Evolutionary conservation across 1,284 basidiomycete genomes (phyloP).

Genomic region (Leccinum colubrinum): DNA sequence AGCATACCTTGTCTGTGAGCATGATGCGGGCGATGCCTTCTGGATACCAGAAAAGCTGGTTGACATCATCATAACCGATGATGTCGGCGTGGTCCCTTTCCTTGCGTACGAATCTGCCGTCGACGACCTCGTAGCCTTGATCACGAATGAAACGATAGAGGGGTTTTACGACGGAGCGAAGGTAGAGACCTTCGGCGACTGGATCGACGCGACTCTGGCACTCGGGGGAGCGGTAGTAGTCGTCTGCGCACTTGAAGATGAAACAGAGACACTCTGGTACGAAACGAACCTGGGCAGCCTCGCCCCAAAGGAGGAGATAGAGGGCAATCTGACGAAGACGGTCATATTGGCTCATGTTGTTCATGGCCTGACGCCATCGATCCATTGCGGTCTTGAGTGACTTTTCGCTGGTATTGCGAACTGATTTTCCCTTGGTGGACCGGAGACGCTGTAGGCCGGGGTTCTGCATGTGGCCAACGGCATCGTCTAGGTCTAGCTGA

Average conservation of each 20-base stretch:
- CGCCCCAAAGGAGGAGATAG: constrained; percentile 96
- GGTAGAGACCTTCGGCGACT: constrained; percentile 93
- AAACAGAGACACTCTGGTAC: constrained; percentile 97
- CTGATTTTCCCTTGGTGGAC: constrained; percentile 50
- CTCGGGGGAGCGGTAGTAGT: constrained; percentile 99
- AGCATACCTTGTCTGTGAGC: constrained; percentile 78
- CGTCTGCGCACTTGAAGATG: constrained; percentile 99
- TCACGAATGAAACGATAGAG: constrained; percentile 98
- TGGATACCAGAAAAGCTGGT: constrained; percentile 99
- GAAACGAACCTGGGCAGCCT: constrained; percentile 98
- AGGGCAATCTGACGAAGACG: constrained; percentile 95
- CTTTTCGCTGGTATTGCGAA: constrained; percentile 63
- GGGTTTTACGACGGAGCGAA: constrained; percentile 90
- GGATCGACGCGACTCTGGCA: constrained; percentile 94
- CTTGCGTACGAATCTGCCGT: constrained; percentile 92
- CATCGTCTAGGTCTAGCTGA: constrained; percentile 98
- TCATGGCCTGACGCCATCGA: constrained; percentile 98
- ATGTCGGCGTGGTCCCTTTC: constrained; percentile 94
- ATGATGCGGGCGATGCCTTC: constrained; percentile 95
- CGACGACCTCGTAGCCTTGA: constrained; percentile 96
- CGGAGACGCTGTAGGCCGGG: constrained; percentile 85
- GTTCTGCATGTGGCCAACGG: constrained; percentile 91
- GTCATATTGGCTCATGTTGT: constrained; percentile 98
- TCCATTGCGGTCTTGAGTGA: constrained; percentile 86
- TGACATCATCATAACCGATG: constrained; percentile 99